Base-by-base conservation (phyloP, 768 basidiomycete genomes). In the Suillus decipiens region DNA sequence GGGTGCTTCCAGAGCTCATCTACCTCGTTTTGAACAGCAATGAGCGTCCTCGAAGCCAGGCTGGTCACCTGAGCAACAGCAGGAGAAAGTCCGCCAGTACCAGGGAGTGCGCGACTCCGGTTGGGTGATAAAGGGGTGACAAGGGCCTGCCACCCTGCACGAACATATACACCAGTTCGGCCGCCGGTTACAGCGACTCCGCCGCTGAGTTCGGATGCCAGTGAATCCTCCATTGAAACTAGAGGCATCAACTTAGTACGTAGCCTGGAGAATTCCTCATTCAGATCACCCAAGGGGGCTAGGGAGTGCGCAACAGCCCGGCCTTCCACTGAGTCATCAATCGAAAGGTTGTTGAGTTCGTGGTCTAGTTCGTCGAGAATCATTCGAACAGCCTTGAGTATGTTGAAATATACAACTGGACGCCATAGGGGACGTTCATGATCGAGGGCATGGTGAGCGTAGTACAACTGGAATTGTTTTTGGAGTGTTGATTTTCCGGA, bases 401-500 rank as follows among this genome's bases (percentile, higher is more conserved):
- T 81, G 77, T 94, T 94, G 79, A 90, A 88, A 76, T 90, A 92
- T 36, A 94, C 87, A 36, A 93, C 86, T 3, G 89, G 86, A 22
- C 86, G 83, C 92, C 93, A 94, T 4, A 85, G 86, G 0, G 86
- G 83, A 28, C 89, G 86, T 76, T 90, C 89, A 58, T 80, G 77
- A 50, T 93, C 89, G 41, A 93, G 83, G 0, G 87, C 78, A 62
- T 84, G 81, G 3, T 89, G 86, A 9, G 90, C 87, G 69, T 92
- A 92, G 75, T 87, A 89, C 1, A 93, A 80, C 70, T 93, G 90
- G 70, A 93, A 91, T 73, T 93, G 91, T 70, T 93, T 93, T 70
- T 89, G 89, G 14, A 93, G 80, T 2, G 92, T 93, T 2, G 90
- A 92, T 75, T 94, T 94, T 42, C 90, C 90, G 57, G 86, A 86